Evolutionary conservation across 2,329 filamentous ascomycete species (phyloP), one percentile per base, ranked within the genome.

Genomic region (Pyricularia sp.): DNA sequence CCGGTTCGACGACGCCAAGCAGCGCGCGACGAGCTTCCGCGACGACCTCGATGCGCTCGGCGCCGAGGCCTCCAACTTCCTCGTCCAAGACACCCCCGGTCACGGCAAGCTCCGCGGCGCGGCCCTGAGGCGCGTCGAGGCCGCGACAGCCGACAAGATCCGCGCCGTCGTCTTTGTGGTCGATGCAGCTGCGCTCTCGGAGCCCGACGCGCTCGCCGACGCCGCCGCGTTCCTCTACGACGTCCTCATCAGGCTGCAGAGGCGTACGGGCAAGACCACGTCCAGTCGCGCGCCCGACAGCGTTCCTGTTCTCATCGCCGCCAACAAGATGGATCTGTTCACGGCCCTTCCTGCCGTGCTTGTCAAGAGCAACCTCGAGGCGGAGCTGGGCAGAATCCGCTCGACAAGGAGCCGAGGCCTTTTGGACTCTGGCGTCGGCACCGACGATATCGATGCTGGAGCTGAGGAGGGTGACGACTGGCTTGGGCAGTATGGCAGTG

Each of bases 241-340:
- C 71, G 81, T 96, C 0, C 85, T 99, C n/a, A 84, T 98, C 3
- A 78, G 86, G 3, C 83, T 99, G 70, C 95, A 98, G 81, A 91
- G 90, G 79, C 85, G 90, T 12, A 71, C 73, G 69, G 79, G 77
- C 72, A 71, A 75, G 63, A 31, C 25, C 6, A 78, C 76, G 73
- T 71, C 70, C 1, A 72, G 84, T 64, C 89, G 88, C 73, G 83
- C 82, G 0, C 84, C 86, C 0, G 80, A 82, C 26, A 83, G 86
- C 26, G 84, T 95, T 10, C 89, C 92, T 0, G 85, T 99, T 9
- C 84, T 99, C 50, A 83, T 99, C 42, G 94, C 93, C 1, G 94
- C 93, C 68, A 99, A 98, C 80, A 99, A 99, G 84, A 86, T 93
- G 76, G 95, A 99, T 78, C 84, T 99, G 0, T 99, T 99, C 77